Evolutionary conservation across 164 flowering plant species (phyloP).

Genomic region (Vitis labrusca): DNA sequence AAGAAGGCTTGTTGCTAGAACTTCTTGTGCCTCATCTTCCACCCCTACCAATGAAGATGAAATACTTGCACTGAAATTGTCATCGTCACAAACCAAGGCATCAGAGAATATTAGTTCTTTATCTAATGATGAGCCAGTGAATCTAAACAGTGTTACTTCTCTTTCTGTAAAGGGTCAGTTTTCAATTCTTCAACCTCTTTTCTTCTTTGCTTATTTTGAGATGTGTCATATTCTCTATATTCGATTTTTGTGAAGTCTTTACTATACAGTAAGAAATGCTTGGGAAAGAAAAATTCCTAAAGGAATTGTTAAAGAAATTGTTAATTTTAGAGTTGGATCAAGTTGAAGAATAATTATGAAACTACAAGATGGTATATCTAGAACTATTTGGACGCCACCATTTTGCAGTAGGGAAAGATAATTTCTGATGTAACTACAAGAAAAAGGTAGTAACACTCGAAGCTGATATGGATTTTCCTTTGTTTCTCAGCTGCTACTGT

Average conservation of each 20-base stretch:
- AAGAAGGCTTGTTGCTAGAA: slow-evolving; percentile 10
- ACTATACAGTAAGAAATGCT: no score
- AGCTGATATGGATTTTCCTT: slow-evolving; percentile 13
- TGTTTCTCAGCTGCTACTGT: slow-evolving; percentile 77
- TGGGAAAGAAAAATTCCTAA: no score
- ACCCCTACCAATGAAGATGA: slow-evolving; percentile 30
- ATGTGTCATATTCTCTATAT: no score
- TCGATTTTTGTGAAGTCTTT: background rate
- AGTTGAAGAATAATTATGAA: no score
- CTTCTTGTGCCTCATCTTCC: slow-evolving; percentile 20
- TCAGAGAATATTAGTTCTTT: slow-evolving; percentile 41
- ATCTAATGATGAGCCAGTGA: slow-evolving; percentile 47
- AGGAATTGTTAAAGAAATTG: no score
- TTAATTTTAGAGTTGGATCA: no score
- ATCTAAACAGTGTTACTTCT: slow-evolving; percentile 39
- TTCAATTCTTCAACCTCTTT: background rate
- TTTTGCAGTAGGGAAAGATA: background rate
- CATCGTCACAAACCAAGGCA: slow-evolving; percentile 38
- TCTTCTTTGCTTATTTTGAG: background rate
- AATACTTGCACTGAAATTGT: slow-evolving; percentile 34
- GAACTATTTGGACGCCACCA: background rate
- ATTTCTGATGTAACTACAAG: background rate
- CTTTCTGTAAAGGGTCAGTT: slow-evolving; percentile 79
- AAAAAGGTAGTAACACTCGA: background rate
- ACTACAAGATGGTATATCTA: no score